These are phyloP conservation scores for Arachnomyces sp. DNA, from an alignment of 2,329 filamentous ascomycete genomes.

Conservation along the genomic window DNA sequence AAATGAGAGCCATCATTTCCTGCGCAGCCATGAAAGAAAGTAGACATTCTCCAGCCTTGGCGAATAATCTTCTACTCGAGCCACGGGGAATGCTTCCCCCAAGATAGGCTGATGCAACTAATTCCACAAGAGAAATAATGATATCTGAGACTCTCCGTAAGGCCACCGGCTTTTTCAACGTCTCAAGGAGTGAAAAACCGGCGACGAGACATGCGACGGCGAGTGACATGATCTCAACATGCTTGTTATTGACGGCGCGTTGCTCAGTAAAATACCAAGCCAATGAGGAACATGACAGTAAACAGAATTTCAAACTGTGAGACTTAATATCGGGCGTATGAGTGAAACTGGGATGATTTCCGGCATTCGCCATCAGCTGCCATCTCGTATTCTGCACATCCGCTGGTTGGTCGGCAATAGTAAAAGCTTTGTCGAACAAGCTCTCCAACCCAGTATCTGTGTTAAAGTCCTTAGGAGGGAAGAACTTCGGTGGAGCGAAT, in stretches of 20 bases:
- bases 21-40: constrained; percentile 32
- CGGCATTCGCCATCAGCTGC: neutral
- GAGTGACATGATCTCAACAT: constrained; percentile 30
- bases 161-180: constrained; percentile 27
- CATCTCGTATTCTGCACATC: constrained; percentile 18
- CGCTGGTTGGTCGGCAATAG: constrained; percentile 25
- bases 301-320: constrained; percentile 9
- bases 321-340: neutral
- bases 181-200: constrained; percentile 32
- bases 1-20: constrained; percentile 24
- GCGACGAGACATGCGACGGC: constrained; percentile 32
- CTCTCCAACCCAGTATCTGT: constrained; percentile 39
- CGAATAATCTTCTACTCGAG: constrained; percentile 27
- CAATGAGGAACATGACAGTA: constrained; percentile 9
- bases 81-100: constrained; percentile 26
- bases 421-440: constrained; percentile 39
- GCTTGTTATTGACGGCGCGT: constrained; percentile 27
- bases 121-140: constrained; percentile 29
- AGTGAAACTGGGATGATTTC: neutral
- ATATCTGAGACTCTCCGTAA: constrained; percentile 34
- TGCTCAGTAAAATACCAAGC: constrained; percentile 26
- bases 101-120: constrained; percentile 30
- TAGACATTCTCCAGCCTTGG: constrained; percentile 31
- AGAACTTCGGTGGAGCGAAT: constrained; percentile 41
- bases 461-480: constrained; percentile 32